phyloP scores from a whole-genome alignment of 2,329 filamentous ascomycete species.

The Alternaria arborescens region DNA sequence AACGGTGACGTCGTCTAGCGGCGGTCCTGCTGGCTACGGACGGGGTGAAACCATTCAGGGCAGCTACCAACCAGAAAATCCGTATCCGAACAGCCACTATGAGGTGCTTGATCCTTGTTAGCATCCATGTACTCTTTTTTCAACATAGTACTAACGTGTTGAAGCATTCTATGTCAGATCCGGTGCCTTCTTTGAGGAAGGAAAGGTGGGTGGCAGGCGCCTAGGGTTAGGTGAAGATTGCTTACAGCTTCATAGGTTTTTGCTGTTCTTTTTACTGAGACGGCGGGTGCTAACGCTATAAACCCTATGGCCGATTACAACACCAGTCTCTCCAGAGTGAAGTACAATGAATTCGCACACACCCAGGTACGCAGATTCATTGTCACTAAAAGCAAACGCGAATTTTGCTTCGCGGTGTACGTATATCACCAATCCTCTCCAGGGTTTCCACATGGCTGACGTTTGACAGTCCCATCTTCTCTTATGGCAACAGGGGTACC shows the following conservation, averaged over 20 bases:
- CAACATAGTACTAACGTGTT: no score
- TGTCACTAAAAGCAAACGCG: constrained; percentile 11
- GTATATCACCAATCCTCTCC: neutral
- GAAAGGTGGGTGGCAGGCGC: neutral
- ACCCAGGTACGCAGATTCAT: constrained; percentile 28
- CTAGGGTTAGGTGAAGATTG: neutral
- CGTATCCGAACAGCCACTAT: no score
- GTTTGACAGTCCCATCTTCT: neutral
- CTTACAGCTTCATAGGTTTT: constrained; percentile 7
- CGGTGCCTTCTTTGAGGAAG: constrained; percentile 8
- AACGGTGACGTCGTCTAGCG: no score
- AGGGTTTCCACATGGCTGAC: neutral
- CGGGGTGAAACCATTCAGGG: no score
- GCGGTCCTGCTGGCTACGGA: no score
- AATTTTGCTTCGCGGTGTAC: constrained; percentile 21
- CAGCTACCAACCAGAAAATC: no score
- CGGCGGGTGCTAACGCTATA: constrained; percentile 1
- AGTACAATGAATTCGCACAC: constrained; percentile 11
- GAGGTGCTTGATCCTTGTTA: no score
- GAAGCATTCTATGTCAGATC: neutral
- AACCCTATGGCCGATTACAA: constrained; percentile 9
- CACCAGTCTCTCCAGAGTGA: constrained; percentile 7
- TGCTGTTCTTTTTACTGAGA: constrained; percentile 17
- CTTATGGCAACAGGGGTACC: constrained; percentile 2
- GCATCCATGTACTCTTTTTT: no score